A percentile compares a stretch with the other conserved stretches of the same genome.
These are phyloP conservation scores for Sinapis alba DNA, from an alignment of 441 rosid genomes.

Conservation along the genomic window DNA sequence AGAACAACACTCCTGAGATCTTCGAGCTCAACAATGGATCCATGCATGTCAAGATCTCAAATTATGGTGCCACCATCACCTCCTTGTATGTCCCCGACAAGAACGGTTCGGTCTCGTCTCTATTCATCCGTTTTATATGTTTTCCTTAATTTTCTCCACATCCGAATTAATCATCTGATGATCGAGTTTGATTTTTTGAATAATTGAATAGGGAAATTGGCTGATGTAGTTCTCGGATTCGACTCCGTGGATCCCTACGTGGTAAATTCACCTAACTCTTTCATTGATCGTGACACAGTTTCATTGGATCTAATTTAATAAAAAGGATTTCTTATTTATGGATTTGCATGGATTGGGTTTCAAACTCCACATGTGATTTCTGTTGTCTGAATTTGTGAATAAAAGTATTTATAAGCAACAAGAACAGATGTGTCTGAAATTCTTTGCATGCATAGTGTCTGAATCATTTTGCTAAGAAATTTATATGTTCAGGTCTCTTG, in stretches of 20 bases:
- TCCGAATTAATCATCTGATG: conserved; percentile 13
- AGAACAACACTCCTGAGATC: conserved; percentile 48
- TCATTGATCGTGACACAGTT: background rate
- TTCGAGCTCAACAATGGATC: conserved; percentile 86
- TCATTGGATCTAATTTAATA: conserved; percentile 10
- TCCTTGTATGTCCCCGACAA: conserved; percentile 79
- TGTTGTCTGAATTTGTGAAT: background rate
- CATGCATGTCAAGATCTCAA: conserved; percentile 71
- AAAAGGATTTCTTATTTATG: background rate
- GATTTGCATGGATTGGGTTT: background rate
- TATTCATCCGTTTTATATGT: background rate
- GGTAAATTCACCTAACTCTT: conserved; percentile 44
- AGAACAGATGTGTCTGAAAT: conserved; percentile 10
- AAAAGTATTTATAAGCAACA: background rate
- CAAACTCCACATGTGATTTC: conserved; percentile 9
- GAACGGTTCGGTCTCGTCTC: conserved; percentile 49
- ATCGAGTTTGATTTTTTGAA: background rate
- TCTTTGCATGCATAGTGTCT: background rate
- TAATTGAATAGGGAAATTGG: conserved; percentile 52
- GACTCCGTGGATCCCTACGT: conserved; percentile 77
- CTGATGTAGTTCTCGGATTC: conserved; percentile 87
- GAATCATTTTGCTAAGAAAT: background rate
- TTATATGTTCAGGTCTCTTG: background rate
- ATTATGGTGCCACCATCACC: conserved; percentile 82
- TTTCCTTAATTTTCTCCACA: background rate